These are phyloP conservation scores for Epichloe aotearoae DNA, from an alignment of 2,329 filamentous ascomycete species.

Conservation along the genomic window DNA sequence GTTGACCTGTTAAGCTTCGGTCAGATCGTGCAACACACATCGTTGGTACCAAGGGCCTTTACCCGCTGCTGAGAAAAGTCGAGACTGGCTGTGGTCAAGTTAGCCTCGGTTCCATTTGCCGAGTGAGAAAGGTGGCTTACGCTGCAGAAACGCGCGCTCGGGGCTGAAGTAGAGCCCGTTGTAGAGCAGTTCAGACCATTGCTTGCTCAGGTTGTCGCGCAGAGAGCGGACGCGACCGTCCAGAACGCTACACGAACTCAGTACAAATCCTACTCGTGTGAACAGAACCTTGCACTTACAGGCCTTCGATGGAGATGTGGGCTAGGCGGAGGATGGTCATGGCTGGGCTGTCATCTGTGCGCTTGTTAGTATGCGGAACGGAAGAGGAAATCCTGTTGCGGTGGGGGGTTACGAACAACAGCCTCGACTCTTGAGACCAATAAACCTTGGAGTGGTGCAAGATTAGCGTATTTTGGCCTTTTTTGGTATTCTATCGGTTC, in stretches of 20 bases:
- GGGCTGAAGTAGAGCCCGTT: slow-evolving; percentile 4
- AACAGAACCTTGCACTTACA: background rate
- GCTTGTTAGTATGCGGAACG: background rate
- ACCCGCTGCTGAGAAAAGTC: slow-evolving; percentile 3
- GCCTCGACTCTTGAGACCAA: slow-evolving; percentile 1
- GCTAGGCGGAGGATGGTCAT: slow-evolving; percentile 1
- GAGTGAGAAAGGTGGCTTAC: background rate
- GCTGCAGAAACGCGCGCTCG: slow-evolving; percentile 1
- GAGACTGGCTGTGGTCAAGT: background rate
- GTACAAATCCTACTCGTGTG: background rate
- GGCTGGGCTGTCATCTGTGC: slow-evolving; percentile 1
- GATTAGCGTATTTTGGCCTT: background rate
- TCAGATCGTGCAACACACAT: background rate
- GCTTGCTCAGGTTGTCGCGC: background rate
- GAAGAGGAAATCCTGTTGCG: background rate
- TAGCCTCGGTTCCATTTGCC: background rate
- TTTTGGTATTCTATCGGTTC: background rate
- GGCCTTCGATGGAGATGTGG: slow-evolving; percentile 1
- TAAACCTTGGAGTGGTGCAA: background rate
- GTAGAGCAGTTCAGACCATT: slow-evolving; percentile 2
- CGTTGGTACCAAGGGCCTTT: background rate
- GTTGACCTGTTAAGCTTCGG: slow-evolving; percentile 10
- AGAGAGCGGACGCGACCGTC: slow-evolving; percentile 1
- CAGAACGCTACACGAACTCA: background rate
- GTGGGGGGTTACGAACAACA: background rate